Conservation (phyloP, 495 filamentous ascomycete genomes). For the Aspergillus mulundensis region DNA sequence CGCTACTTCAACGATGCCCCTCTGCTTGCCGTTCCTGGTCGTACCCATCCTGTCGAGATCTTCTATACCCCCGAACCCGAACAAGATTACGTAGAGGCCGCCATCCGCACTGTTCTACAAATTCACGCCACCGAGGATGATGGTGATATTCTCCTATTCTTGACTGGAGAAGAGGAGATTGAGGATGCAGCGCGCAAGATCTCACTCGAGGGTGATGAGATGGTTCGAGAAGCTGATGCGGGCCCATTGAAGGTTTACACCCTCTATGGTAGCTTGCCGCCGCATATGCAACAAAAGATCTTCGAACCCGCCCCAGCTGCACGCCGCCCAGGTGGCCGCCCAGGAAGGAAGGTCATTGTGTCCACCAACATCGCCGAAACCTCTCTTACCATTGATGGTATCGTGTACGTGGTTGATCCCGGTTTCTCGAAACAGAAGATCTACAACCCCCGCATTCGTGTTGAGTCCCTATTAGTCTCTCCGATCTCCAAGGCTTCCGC, state of each 20-base stretch:
- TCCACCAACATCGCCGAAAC: slow-evolving; percentile 99
- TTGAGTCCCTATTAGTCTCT: slow-evolving; percentile 92
- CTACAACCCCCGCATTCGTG: slow-evolving; percentile 93
- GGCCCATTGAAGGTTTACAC: slow-evolving; percentile 89
- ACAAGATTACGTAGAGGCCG: slow-evolving; percentile 93
- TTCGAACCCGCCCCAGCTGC: slow-evolving; percentile 84
- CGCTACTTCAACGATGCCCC: slow-evolving; percentile 96
- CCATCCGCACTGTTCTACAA: slow-evolving; percentile 88
- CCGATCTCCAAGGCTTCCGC: slow-evolving; percentile 98
- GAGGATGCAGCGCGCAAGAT: slow-evolving; percentile 95
- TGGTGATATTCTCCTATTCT: slow-evolving; percentile 91
- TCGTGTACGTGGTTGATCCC: slow-evolving; percentile 97
- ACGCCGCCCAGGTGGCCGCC: slow-evolving; percentile 66
- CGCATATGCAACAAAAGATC: slow-evolving; percentile 87
- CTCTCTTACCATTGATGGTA: slow-evolving; percentile 95
- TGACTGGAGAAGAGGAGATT: slow-evolving; percentile 99
- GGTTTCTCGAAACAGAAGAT: slow-evolving; percentile 99
- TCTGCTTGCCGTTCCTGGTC: slow-evolving; percentile 86
- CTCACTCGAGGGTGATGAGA: slow-evolving; percentile 81
- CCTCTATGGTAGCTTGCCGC: slow-evolving; percentile 90
- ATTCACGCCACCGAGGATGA: slow-evolving; percentile 91
- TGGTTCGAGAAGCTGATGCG: slow-evolving; percentile 82
- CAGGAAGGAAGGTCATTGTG: slow-evolving; percentile 92
- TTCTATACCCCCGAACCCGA: slow-evolving; percentile 98
- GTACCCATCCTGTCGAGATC: slow-evolving; percentile 95